phyloP scores from a whole-genome alignment of 2,329 filamentous ascomycete species.

The Penicillium sp. region DNA sequence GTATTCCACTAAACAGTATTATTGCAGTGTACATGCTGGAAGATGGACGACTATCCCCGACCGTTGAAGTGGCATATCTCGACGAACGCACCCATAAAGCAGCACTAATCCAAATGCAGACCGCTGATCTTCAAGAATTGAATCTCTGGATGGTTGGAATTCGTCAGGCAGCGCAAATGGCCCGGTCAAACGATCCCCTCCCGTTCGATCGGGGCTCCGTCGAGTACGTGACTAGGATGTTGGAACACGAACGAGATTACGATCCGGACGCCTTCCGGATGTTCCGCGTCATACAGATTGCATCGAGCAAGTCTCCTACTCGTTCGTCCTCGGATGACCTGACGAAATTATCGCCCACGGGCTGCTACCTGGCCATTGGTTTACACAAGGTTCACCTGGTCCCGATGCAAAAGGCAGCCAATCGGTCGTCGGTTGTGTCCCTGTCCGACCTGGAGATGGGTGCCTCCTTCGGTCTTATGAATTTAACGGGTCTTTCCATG shows the following conservation, averaged over 20 bases:
- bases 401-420: conserved; percentile 65
- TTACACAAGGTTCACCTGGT: conserved; percentile 73
- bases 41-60: conserved; percentile 70
- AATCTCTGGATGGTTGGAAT: conserved; percentile 69
- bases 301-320: conserved; percentile 60
- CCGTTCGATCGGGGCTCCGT: conserved; percentile 65
- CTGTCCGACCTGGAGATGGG: conserved; percentile 58
- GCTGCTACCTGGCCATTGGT: conserved; percentile 72
- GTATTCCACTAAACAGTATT: conserved; percentile 68
- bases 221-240: conserved; percentile 65
- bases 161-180: conserved; percentile 63
- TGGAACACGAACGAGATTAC: conserved; percentile 72
- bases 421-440: conserved; percentile 61
- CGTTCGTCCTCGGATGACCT: conserved; percentile 70
- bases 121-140: conserved; percentile 68
- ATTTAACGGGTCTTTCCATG: conserved; percentile 64
- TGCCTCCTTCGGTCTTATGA: conserved; percentile 67
- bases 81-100: conserved; percentile 68
- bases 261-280: conserved; percentile 70
- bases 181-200: conserved; percentile 58
- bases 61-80: conserved; percentile 70
- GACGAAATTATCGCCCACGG: conserved; percentile 66
- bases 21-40: conserved; percentile 71
- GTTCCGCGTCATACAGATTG: conserved; percentile 71
- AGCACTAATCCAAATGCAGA: conserved; percentile 68